Evolutionary conservation across 2,329 filamentous ascomycete genomes (phyloP).

Genomic region (Aspergillus sp.): DNA sequence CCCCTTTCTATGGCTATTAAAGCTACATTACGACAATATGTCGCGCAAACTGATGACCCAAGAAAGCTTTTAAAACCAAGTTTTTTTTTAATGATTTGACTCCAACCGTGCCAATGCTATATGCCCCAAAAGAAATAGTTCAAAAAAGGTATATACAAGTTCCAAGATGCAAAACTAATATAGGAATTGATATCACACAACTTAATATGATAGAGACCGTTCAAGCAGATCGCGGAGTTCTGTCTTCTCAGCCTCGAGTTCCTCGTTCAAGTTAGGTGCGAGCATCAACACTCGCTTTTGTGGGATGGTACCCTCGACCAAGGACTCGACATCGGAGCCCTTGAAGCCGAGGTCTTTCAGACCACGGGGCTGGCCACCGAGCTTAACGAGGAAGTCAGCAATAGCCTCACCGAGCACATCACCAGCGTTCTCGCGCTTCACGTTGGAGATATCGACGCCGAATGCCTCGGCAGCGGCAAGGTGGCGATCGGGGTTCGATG

Average conservation of each 20-base stretch:
- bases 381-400: slow-evolving; percentile 68
- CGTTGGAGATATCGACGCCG: slow-evolving; percentile 80
- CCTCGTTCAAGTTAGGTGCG: slow-evolving; percentile 72
- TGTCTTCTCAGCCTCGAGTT: slow-evolving; percentile 65
- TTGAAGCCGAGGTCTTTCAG: slow-evolving; percentile 79
- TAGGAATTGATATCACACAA: neutral
- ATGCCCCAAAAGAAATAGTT: too few relatives aligned
- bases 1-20: too few relatives aligned
- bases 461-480: slow-evolving; percentile 84
- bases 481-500: slow-evolving; percentile 90
- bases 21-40: too few relatives aligned
- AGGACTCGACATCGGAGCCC: slow-evolving; percentile 65
- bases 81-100: too few relatives aligned
- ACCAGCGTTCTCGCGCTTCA: slow-evolving; percentile 84
- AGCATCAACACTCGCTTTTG: slow-evolving; percentile 88
- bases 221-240: slow-evolving; percentile 69
- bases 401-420: slow-evolving; percentile 83
- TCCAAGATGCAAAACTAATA: too few relatives aligned
- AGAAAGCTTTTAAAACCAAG: too few relatives aligned
- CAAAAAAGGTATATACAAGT: too few relatives aligned
- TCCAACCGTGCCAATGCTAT: too few relatives aligned
- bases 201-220: slow-evolving; percentile 51
- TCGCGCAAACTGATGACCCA: too few relatives aligned
- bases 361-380: slow-evolving; percentile 88
- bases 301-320: slow-evolving; percentile 93